Conservation (phyloP, 2,329 filamentous ascomycete genomes). For the Colletotrichum sp. region DNA sequence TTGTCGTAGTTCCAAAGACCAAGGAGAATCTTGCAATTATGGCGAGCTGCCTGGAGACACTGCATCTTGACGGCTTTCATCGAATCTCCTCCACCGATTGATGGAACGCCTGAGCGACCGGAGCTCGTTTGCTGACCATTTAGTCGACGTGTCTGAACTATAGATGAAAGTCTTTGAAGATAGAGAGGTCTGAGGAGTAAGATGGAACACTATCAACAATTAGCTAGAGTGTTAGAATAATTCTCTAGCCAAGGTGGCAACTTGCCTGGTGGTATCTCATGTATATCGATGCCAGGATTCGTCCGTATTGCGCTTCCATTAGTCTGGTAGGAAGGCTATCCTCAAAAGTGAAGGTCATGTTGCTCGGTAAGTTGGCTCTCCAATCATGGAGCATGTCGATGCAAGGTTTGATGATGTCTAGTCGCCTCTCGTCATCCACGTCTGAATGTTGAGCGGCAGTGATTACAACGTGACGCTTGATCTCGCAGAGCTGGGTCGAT, state of each 20-base stretch:
- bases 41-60: constrained; percentile 15
- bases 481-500: constrained; percentile 4
- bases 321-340: neutral
- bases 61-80: neutral
- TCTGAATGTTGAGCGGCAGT: neutral
- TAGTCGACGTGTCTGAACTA: neutral
- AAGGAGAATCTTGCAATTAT: constrained; percentile 16
- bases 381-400: constrained; percentile 11
- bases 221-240: neutral
- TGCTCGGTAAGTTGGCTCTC: neutral
- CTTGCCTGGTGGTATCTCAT: constrained; percentile 21
- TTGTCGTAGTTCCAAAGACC: constrained; percentile 10
- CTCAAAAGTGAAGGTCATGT: neutral
- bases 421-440: neutral
- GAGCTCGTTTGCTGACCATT: neutral
- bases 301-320: neutral
- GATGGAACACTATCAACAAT: constrained; percentile 8
- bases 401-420: neutral
- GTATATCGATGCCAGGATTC: constrained; percentile 4
- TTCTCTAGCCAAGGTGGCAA: fast-evolving
- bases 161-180: constrained; percentile 5
- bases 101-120: neutral
- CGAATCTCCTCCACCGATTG: neutral
- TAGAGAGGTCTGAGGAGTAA: constrained; percentile 17
- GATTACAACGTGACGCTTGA: constrained; percentile 10